These are phyloP conservation scores for Solanum chaucha DNA, from an alignment of 257 asterid species.

Conservation along the genomic window DNA sequence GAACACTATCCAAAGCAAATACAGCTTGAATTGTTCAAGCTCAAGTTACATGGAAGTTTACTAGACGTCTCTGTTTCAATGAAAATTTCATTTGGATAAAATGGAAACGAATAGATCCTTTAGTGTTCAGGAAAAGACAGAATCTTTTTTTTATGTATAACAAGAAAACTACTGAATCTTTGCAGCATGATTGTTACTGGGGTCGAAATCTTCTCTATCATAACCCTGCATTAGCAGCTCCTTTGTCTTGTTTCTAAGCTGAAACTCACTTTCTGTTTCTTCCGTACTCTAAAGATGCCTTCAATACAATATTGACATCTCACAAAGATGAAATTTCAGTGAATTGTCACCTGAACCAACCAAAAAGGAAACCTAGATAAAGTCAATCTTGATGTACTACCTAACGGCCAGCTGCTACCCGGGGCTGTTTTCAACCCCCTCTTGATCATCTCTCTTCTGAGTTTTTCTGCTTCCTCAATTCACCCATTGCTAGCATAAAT, in stretches of 20 bases:
- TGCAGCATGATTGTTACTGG: background rate
- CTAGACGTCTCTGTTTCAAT: background rate
- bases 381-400: conserved; percentile 8
- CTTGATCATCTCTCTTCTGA: conserved; percentile 18
- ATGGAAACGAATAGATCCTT: background rate
- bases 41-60: background rate
- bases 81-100: background rate
- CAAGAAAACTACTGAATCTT: background rate
- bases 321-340: background rate
- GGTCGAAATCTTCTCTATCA: background rate
- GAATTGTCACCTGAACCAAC: background rate
- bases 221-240: background rate
- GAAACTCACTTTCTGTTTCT: background rate
- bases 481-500: conserved; percentile 25
- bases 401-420: conserved; percentile 26
- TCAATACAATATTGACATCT: background rate
- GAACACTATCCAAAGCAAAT: background rate
- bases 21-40: background rate
- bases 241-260: background rate
- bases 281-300: background rate
- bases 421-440: conserved; percentile 24
- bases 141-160: background rate
- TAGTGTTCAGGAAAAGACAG: background rate
- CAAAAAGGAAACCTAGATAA: background rate
- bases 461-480: conserved; percentile 16